phyloP scores from a whole-genome alignment of 345 rosid genomes.

The Gossypium stocksii region DNA sequence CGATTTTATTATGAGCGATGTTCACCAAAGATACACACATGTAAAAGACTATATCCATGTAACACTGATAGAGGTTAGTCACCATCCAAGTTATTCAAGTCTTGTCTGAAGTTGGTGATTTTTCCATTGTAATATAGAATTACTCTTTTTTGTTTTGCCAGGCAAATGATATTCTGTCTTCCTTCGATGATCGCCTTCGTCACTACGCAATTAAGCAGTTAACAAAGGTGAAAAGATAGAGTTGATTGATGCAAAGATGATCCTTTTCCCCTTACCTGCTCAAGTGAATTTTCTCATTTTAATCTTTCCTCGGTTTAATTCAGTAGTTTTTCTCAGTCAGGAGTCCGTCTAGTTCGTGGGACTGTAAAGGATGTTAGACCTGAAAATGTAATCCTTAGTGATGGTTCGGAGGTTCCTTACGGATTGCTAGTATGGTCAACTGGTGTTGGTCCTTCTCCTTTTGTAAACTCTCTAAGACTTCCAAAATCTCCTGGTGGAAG shows the following conservation, averaged over 20 bases:
- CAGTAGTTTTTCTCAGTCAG: conserved; percentile 52
- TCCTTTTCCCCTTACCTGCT: no score
- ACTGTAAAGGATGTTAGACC: conserved; percentile 81
- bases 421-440: conserved; percentile 95
- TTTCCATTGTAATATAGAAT: conserved; percentile 3
- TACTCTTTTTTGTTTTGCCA: conserved; percentile 25
- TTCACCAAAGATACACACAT: conserved; percentile 75
- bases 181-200: conserved; percentile 90
- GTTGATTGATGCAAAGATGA: background rate
- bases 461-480: conserved; percentile 61
- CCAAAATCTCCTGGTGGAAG: conserved; percentile 94
- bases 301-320: background rate
- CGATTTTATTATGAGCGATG: conserved; percentile 85
- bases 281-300: background rate
- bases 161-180: conserved; percentile 92
- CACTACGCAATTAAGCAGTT: conserved; percentile 85
- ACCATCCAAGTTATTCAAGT: background rate
- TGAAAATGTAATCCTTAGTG: conserved; percentile 61
- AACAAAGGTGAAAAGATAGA: conserved; percentile 50
- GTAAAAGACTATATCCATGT: conserved; percentile 83
- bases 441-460: conserved; percentile 83
- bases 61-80: conserved; percentile 86
- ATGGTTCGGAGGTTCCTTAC: conserved; percentile 84
- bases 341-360: conserved; percentile 84
- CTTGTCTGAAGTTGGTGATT: background rate